Evolutionary conservation across 2,329 filamentous ascomycete genomes (phyloP), one percentile per base, ranked within the genome.

Genomic region (Pyrenophora tritici-repentis): DNA sequence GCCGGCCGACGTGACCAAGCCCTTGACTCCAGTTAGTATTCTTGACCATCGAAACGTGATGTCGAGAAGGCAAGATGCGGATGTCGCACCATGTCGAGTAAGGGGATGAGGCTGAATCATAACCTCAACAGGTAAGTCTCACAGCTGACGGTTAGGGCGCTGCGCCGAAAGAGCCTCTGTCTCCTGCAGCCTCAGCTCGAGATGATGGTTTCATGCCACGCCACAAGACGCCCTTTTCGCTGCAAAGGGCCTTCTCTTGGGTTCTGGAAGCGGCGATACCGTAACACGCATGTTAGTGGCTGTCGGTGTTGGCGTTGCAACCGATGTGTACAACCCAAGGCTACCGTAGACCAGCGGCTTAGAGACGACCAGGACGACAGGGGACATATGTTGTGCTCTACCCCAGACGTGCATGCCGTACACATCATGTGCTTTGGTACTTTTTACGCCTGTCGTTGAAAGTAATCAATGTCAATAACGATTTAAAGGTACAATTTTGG

Each of bases 71-170:
- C 16, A 32, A 33, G 32, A 38, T 32, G 20, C 20, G 14, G 31
- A 39, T n/a, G 49, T 60, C 17, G 50, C n/a, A 55, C 55, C 40
- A 32, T 51, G 24, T 44, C 39, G 12, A 42, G 18, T 17, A 24
- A 38, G 29, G 24, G 47, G 32, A 14, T 43, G 38, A 40, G 53
- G 56, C 56, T 58, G 56, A 62, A 54, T 53, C 55, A 48, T 14
- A 22, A 26, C 38, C 41, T 40, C 44, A 37, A 34, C 12, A 35
- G 35, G 39, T 38, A 53, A 51, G 55, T 60, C 41, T 34, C 39
- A 57, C 59, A 53, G 32, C 31, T 22, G 41, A 50, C 45, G 43
- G 52, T 57, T 60, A 55, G 39, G 53, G 57, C 55, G 53, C 48
- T 52, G 42, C 33, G 29, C 42, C 38, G 31, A 46, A 43, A n/a